Evolutionary conservation across 352 stramenopile species (phyloP).

Genomic region (Phytophthora meadii): DNA sequence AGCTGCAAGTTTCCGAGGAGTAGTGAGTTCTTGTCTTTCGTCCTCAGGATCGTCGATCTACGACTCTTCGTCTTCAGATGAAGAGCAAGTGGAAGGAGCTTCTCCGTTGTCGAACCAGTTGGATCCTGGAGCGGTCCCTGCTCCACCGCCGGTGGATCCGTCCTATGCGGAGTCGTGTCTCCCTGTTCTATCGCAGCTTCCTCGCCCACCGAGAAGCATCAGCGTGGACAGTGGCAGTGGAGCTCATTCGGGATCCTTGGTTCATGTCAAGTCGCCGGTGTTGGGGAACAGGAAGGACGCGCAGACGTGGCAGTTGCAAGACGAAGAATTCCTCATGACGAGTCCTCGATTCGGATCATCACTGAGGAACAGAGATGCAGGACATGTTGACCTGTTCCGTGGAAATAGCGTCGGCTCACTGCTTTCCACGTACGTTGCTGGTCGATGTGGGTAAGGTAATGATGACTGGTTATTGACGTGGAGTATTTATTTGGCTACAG

Average conservation of each 20-base stretch:
- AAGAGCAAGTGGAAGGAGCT: slow-evolving; percentile 43
- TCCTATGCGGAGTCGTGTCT: slow-evolving; percentile 59
- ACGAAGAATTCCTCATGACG: slow-evolving; percentile 69
- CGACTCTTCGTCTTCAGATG: slow-evolving; percentile 56
- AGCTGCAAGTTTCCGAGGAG: slow-evolving; percentile 51
- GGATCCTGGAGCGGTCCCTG: slow-evolving; percentile 14
- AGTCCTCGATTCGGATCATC: slow-evolving; percentile 59
- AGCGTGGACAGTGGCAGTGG: slow-evolving; percentile 51
- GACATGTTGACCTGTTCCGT: slow-evolving; percentile 39
- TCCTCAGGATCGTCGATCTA: slow-evolving; percentile 63
- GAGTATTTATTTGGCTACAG: slow-evolving; percentile 23
- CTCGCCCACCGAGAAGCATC: slow-evolving; percentile 47
- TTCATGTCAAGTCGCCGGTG: slow-evolving; percentile 67
- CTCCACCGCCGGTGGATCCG: slow-evolving; percentile 40
- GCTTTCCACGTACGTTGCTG: slow-evolving; percentile 39
- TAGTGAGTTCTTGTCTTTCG: slow-evolving; percentile 55
- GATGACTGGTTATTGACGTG: slow-evolving; percentile 13
- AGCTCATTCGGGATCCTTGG: slow-evolving; percentile 27
- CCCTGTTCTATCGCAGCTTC: slow-evolving; percentile 52
- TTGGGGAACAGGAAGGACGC: slow-evolving; percentile 65
- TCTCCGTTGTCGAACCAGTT: slow-evolving; percentile 22
- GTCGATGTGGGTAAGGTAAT: not conserved
- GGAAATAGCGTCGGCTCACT: slow-evolving; percentile 36
- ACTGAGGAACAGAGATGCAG: slow-evolving; percentile 23
- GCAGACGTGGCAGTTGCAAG: slow-evolving; percentile 73